phyloP scores from a whole-genome alignment of 2,329 filamentous ascomycete genomes.

The Ploettnerulaceae sp. region DNA sequence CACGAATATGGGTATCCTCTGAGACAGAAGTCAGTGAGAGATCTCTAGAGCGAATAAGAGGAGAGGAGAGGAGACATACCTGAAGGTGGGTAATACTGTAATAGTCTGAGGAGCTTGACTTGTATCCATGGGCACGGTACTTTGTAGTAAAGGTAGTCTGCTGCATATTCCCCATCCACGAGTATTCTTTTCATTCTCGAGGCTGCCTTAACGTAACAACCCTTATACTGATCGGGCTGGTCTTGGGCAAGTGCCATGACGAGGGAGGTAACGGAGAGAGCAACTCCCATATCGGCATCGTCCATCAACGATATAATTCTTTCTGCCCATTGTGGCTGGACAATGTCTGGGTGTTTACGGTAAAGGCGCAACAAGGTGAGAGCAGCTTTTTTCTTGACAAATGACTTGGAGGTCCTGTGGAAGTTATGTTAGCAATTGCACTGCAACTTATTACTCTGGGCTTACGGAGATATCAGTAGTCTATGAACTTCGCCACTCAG shows the following conservation, averaged over 20 bases:
- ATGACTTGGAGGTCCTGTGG: slow-evolving; percentile 83
- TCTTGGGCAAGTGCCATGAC: slow-evolving; percentile 94
- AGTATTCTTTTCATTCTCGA: slow-evolving; percentile 84
- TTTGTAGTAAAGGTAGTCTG: slow-evolving; percentile 97
- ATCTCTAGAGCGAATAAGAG: neutral
- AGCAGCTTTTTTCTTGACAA: slow-evolving; percentile 98
- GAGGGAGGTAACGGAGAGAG: slow-evolving; percentile 89
- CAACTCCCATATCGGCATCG: slow-evolving; percentile 88
- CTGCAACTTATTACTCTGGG: slow-evolving; percentile 22
- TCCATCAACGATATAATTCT: slow-evolving; percentile 99
- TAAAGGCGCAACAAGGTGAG: slow-evolving; percentile 89
- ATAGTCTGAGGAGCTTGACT: slow-evolving; percentile 82
- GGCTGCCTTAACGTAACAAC: slow-evolving; percentile 89
- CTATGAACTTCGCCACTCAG: slow-evolving; percentile 88
- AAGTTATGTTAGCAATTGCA: slow-evolving; percentile 14
- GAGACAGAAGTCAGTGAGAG: neutral
- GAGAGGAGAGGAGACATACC: slow-evolving; percentile 47
- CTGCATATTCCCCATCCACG: slow-evolving; percentile 81
- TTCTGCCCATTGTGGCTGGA: slow-evolving; percentile 96
- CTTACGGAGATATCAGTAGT: slow-evolving; percentile 88
- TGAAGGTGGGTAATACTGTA: slow-evolving; percentile 95
- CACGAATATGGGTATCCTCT: slow-evolving; percentile 90
- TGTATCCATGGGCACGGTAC: slow-evolving; percentile 99
- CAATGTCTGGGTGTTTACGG: slow-evolving; percentile 88
- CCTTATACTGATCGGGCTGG: slow-evolving; percentile 88